These are phyloP conservation scores for Leishmania mexicana DNA, from an alignment of 208 protist genomes.

Conservation along the genomic window DNA sequence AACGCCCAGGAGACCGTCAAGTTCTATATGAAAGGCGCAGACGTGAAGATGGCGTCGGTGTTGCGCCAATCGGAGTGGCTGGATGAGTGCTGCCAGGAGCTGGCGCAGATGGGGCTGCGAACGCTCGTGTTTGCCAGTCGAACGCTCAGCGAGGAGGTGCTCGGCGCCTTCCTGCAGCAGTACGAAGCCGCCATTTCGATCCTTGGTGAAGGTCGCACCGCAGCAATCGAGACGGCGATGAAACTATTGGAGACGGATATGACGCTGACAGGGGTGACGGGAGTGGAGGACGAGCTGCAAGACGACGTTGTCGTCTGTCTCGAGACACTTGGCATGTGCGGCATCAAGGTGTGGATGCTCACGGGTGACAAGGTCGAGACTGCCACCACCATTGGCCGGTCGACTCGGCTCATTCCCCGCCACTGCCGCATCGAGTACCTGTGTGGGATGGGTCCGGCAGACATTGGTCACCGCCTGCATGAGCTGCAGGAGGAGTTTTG, in stretches of 20 bases:
- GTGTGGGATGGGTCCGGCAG: slow-evolving; percentile 40
- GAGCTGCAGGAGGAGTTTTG: slow-evolving; percentile 43
- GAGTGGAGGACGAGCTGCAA: slow-evolving; percentile 99
- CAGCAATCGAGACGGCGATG: slow-evolving; percentile 78
- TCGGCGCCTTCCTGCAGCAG: slow-evolving; percentile 73
- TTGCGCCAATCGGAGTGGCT: slow-evolving; percentile 93
- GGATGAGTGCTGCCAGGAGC: slow-evolving; percentile 96
- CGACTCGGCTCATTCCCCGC: slow-evolving; percentile 87
- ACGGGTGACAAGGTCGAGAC: slow-evolving; percentile 99
- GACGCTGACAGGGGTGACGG: slow-evolving; percentile 94
- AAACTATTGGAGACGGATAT: slow-evolving; percentile 89
- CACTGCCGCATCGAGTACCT: slow-evolving; percentile 67
- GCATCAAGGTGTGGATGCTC: slow-evolving; percentile 98
- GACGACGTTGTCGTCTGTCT: slow-evolving; percentile 92
- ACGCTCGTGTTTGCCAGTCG: slow-evolving; percentile 94
- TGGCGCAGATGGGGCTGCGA: slow-evolving; percentile 96
- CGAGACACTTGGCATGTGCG: slow-evolving; percentile 96
- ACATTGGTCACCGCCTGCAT: slow-evolving; percentile 39
- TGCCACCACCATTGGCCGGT: slow-evolving; percentile 95
- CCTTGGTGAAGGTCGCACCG: slow-evolving; percentile 47
- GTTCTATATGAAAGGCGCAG: slow-evolving; percentile 98
- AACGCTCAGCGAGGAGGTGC: slow-evolving; percentile 81
- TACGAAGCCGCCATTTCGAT: slow-evolving; percentile 66
- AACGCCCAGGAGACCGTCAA: slow-evolving; percentile 15
- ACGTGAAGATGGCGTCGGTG: slow-evolving; percentile 93